Conservation (phyloP, 176 grass and related monocot species). For the Carex myosuroides region DNA sequence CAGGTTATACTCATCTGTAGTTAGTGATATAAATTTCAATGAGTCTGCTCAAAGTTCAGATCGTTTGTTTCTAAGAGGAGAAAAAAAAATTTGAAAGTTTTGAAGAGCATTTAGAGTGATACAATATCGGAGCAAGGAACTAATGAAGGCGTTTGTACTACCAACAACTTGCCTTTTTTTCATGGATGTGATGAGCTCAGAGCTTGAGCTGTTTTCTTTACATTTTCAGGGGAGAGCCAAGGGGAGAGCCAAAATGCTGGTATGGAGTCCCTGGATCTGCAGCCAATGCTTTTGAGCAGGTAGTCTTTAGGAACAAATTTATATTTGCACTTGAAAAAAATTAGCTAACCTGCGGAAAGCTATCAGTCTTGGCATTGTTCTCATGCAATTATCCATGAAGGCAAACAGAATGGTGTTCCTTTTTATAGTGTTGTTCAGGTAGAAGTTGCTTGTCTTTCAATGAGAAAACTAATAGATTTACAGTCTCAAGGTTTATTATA, state of each 20-base stretch:
- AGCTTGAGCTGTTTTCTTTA: constrained; percentile 19
- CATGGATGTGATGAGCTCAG: background rate
- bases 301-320: constrained; percentile 27
- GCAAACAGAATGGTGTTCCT: constrained; percentile 56
- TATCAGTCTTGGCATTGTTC: background rate
- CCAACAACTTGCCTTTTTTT: constrained; percentile 9
- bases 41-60: background rate
- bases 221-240: constrained; percentile 30
- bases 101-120: background rate
- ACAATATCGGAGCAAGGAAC: background rate
- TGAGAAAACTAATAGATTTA: background rate
- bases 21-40: background rate
- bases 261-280: constrained; percentile 86
- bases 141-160: constrained; percentile 1
- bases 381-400: constrained; percentile 28
- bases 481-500: constrained; percentile 5
- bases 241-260: constrained; percentile 54
- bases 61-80: background rate
- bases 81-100: background rate
- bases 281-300: constrained; percentile 85
- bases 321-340: background rate
- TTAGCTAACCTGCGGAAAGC: background rate
- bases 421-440: constrained; percentile 94
- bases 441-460: constrained; percentile 7
- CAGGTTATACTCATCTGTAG: background rate